Percentiles rank a stretch among this genome's conserved stretches.
These are phyloP conservation scores for Oidium heveae DNA, from an alignment of 2,329 filamentous ascomycete species.

Conservation along the genomic window DNA sequence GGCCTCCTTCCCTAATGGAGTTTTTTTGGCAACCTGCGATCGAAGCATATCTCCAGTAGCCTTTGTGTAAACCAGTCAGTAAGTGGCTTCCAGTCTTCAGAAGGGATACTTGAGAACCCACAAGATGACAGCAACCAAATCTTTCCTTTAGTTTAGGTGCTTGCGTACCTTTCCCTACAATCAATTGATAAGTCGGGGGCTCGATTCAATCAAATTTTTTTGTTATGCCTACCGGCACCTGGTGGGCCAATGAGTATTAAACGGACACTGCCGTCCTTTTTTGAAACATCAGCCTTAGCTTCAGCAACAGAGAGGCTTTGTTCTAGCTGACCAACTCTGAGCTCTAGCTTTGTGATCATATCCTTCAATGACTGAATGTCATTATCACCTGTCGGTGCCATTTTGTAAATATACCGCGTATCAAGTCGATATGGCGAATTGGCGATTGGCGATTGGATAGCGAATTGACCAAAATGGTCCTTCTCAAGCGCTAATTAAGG, in stretches of 20 bases:
- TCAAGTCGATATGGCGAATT: constrained; percentile 2
- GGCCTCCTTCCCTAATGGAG: constrained; percentile 71
- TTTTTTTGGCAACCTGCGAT: constrained; percentile 96
- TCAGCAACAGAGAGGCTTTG: constrained; percentile 30
- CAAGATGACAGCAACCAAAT: constrained; percentile 90
- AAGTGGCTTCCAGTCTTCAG: constrained; percentile 2
- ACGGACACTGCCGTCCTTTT: constrained; percentile 44
- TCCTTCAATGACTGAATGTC: constrained; percentile 56
- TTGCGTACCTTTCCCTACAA: constrained; percentile 87
- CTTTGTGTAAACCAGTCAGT: constrained; percentile 20
- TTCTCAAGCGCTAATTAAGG: too few relatives aligned
- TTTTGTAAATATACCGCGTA: constrained; percentile 17
- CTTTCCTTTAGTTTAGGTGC: constrained; percentile 95
- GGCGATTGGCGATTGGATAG: too few relatives aligned
- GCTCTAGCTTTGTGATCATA: constrained; percentile 61
- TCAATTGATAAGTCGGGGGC: constrained; percentile 7
- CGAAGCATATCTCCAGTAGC: constrained; percentile 98
- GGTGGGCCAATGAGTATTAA: constrained; percentile 97
- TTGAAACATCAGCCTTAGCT: constrained; percentile 25
- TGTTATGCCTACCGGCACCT: constrained; percentile 54
- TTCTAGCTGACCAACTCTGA: constrained; percentile 69
- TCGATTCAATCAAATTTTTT: constrained; percentile 1
- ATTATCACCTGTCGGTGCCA: constrained; percentile 65
- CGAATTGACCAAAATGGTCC: too few relatives aligned
- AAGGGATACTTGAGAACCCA: constrained; percentile 20